Conservation (phyloP, 179 eudicot species). For the Corrigiola litoralis region DNA sequence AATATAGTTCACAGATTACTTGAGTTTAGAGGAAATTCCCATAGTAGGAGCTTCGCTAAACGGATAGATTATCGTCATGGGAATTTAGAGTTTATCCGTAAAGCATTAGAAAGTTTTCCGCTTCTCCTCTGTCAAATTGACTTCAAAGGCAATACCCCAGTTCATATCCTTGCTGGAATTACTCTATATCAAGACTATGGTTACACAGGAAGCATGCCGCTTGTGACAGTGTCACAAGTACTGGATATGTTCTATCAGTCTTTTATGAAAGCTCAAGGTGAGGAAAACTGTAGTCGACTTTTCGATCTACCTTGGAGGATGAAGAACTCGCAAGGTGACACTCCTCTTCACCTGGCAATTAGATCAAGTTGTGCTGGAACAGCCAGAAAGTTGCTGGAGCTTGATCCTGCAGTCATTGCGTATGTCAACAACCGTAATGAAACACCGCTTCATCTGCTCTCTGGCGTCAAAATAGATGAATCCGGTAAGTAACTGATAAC, state of each 20-base stretch:
- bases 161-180: background rate
- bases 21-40: background rate
- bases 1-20: constrained; percentile 8
- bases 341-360: constrained; percentile 11
- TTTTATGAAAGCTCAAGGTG: background rate
- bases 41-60: background rate
- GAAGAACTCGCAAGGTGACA: background rate
- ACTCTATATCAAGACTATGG: too few species aligned
- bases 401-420: background rate
- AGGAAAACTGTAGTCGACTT: background rate
- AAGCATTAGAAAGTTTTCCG: background rate
- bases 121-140: constrained; percentile 3
- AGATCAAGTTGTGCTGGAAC: background rate
- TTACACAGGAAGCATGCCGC: too few species aligned
- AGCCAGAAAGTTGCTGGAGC: background rate
- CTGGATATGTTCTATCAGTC: background rate
- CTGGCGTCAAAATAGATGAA: background rate
- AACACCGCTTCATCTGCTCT: constrained; percentile 20
- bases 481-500: too few species aligned
- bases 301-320: constrained; percentile 3
- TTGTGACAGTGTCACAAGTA: too few species aligned
- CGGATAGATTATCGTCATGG: too few species aligned
- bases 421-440: constrained; percentile 7
- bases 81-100: constrained; percentile 6
- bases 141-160: background rate